Conservation (phyloP, 352 stramenopile genomes). For the Globisporangium polare region DNA sequence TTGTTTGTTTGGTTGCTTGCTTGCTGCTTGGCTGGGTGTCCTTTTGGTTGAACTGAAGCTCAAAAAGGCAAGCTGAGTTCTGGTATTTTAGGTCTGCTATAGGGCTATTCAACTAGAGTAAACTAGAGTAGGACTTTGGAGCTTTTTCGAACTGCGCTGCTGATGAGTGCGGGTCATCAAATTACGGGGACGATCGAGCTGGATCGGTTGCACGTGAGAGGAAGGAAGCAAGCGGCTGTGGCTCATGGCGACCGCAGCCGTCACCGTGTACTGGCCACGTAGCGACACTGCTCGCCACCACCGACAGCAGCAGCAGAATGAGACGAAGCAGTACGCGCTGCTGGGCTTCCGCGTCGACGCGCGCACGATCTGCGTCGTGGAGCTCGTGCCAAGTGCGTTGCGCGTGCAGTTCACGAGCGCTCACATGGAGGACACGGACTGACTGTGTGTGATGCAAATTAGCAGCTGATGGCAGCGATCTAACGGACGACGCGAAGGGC, state of each 20-base stretch:
- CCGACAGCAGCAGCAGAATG: not conserved
- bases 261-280: slow-evolving; percentile 48
- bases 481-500: not conserved
- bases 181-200: not conserved
- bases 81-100: not conserved
- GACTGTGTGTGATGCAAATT: not conserved
- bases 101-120: not conserved
- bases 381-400: slow-evolving; percentile 12
- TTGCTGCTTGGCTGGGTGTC: not conserved
- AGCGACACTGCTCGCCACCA: not conserved
- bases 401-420: not conserved
- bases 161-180: slow-evolving; percentile 13
- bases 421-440: not conserved
- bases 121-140: not conserved
- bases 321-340: not conserved
- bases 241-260: slow-evolving; percentile 8
- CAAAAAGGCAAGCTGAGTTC: not conserved
- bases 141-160: not conserved
- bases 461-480: not conserved
- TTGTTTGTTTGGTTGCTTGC: not conserved
- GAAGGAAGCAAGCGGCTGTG: not conserved
- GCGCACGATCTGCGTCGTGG: slow-evolving; percentile 31
- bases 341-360: slow-evolving; percentile 20
- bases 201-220: not conserved
- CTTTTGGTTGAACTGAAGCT: not conserved